Percentiles rank a stretch among this genome's conserved stretches.
phyloP scores from a whole-genome alignment of 805 yeast genomes.

The Candida sphagnicola region DNA sequence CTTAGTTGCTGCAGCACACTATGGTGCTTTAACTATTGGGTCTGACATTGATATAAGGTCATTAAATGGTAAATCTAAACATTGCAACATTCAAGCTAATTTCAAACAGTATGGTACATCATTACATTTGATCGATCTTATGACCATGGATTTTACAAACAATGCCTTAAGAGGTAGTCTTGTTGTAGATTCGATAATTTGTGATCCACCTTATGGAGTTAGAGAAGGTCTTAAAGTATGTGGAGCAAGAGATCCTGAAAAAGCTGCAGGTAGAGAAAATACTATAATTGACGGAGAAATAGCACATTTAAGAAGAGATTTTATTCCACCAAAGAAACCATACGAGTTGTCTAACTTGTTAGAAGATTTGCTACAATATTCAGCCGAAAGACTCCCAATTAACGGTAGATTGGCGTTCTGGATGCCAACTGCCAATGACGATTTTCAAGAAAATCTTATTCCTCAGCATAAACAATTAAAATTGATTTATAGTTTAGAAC shows the following conservation, averaged over 20 bases:
- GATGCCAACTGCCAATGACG: constrained; percentile 97
- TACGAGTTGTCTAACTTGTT: constrained; percentile 73
- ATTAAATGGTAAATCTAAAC: constrained; percentile 62
- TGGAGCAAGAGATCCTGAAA: constrained; percentile 70
- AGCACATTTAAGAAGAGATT: constrained; percentile 75
- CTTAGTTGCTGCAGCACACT: constrained; percentile 79
- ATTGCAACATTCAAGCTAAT: constrained; percentile 55
- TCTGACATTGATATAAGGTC: constrained; percentile 87
- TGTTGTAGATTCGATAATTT: constrained; percentile 72
- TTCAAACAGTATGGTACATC: constrained; percentile 69
- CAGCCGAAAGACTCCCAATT: constrained; percentile 65
- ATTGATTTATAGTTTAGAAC: constrained; percentile 71
- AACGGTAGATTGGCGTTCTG: constrained; percentile 87
- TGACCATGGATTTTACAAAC: constrained; percentile 94
- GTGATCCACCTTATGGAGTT: constrained; percentile 98
- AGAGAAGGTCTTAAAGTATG: constrained; percentile 92
- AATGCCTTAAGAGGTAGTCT: constrained; percentile 67
- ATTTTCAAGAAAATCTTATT: constrained; percentile 59
- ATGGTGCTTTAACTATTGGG: constrained; percentile 77
- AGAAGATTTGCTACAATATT: constrained; percentile 72
- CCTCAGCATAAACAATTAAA: constrained; percentile 78
- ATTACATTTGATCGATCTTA: constrained; percentile 60
- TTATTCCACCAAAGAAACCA: constrained; percentile 89
- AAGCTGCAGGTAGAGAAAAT: constrained; percentile 68
- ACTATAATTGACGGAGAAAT: constrained; percentile 73